phyloP scores from a whole-genome alignment of 2,329 filamentous ascomycete genomes.

The Onygena corvina region DNA sequence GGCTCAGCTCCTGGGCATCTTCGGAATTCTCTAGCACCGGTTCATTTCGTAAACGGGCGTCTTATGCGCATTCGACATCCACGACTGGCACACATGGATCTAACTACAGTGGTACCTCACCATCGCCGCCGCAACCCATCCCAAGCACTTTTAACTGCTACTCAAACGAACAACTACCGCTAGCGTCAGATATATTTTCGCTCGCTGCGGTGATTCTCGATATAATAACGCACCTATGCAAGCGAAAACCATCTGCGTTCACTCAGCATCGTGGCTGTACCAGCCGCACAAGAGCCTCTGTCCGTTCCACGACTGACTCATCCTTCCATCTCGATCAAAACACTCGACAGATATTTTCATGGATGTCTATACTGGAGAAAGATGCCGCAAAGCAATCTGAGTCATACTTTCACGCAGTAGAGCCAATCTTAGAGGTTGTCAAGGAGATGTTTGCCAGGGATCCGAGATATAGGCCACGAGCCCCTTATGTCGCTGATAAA shows the following conservation, averaged over 20 bases:
- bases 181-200: conserved; percentile 45
- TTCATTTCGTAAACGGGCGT: background rate
- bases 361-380: conserved; percentile 42
- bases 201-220: conserved; percentile 48
- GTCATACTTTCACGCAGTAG: conserved; percentile 27
- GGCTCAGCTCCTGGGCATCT: background rate
- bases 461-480: conserved; percentile 23
- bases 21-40: background rate
- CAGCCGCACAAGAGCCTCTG: conserved; percentile 33
- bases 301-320: conserved; percentile 41
- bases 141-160: background rate
- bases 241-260: conserved; percentile 45
- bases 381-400: conserved; percentile 36
- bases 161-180: conserved; percentile 7
- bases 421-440: conserved; percentile 28
- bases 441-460: conserved; percentile 29
- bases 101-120: conserved; percentile 1
- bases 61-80: conserved; percentile 5
- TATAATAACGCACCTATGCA: conserved; percentile 47
- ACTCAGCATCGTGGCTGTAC: conserved; percentile 43
- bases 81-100: conserved; percentile 3
- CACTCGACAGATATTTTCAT: conserved; percentile 43
- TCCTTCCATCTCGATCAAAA: conserved; percentile 46
- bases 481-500: conserved; percentile 22
- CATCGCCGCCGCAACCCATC: background rate